These are phyloP conservation scores for Tolypocladium nubicola DNA, from an alignment of 2,329 filamentous ascomycete genomes.

Conservation along the genomic window DNA sequence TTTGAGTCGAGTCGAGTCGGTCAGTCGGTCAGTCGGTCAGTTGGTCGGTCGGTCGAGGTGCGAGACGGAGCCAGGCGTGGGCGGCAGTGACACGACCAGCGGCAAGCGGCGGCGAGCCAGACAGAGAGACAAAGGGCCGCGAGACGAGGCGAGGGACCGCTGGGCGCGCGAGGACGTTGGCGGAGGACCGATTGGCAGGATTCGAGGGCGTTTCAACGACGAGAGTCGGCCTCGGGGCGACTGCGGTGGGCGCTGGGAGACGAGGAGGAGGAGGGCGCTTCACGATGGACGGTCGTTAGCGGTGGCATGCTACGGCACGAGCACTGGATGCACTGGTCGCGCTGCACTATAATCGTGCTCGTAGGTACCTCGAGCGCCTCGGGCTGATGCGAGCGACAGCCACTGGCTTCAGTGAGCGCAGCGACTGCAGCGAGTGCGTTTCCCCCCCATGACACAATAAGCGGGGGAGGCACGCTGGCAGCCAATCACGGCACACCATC, in stretches of 20 bases:
- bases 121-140: background rate
- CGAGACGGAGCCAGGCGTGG: background rate
- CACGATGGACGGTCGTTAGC: conserved; percentile 6
- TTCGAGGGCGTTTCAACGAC: background rate
- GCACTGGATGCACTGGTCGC: background rate
- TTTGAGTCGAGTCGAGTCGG: background rate
- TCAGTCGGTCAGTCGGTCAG: background rate
- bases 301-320: conserved; percentile 1
- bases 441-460: conserved; percentile 27
- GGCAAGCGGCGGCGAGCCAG: background rate
- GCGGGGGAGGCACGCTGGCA: conserved; percentile 17
- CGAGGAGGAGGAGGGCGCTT: background rate
- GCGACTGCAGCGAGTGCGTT: conserved; percentile 7
- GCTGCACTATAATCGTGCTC: background rate
- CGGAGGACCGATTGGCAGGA: background rate
- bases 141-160: background rate
- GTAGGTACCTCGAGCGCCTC: too few species aligned
- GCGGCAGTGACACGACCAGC: background rate
- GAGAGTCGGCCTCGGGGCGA: background rate
- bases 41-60: background rate
- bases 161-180: background rate
- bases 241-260: background rate
- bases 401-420: background rate
- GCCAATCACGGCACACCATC: conserved; percentile 19
- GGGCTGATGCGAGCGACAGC: too few species aligned